Percentiles rank a stretch among this genome's conserved stretches.
These are phyloP conservation scores for Funneliformis geosporum DNA, from an alignment of 192 early-diverging fungal genomes.

Conservation along the genomic window DNA sequence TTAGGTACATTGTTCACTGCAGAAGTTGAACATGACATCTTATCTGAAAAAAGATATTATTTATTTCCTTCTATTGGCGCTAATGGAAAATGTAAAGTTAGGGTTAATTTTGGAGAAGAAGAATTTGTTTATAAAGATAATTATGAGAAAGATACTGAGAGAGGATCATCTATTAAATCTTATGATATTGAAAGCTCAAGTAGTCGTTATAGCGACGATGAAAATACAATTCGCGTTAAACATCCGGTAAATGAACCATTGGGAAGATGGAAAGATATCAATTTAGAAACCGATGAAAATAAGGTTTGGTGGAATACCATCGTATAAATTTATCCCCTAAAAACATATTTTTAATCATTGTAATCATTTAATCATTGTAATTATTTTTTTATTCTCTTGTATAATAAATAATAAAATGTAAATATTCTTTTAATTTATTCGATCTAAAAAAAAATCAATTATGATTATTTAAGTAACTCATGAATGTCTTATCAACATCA, in stretches of 20 bases:
- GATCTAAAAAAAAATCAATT: too few relatives aligned
- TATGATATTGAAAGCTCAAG: background rate
- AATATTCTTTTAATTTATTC: too few relatives aligned
- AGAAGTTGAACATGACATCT: background rate
- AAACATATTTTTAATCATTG: too few relatives aligned
- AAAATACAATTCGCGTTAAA: background rate
- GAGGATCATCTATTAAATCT: too few relatives aligned
- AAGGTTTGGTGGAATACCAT: background rate
- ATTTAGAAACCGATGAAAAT: background rate
- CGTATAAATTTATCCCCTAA: background rate
- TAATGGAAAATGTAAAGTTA: conserved; percentile 13
- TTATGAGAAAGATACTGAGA: background rate
- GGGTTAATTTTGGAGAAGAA: conserved; percentile 9
- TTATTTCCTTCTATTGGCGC: background rate
- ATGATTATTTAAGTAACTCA: too few relatives aligned
- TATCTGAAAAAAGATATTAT: background rate
- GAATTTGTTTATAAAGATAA: background rate
- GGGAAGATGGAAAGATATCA: background rate
- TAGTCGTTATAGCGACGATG: background rate
- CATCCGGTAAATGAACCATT: background rate
- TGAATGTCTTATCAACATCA: too few relatives aligned
- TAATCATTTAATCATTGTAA: too few relatives aligned
- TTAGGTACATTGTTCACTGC: background rate
- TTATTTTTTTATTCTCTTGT: too few relatives aligned
- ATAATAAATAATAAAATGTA: too few relatives aligned